Evolutionary conservation across 192 early-diverging fungal species (phyloP), one percentile per base, ranked within the genome.

Genomic region (Coemansia sp.): DNA sequence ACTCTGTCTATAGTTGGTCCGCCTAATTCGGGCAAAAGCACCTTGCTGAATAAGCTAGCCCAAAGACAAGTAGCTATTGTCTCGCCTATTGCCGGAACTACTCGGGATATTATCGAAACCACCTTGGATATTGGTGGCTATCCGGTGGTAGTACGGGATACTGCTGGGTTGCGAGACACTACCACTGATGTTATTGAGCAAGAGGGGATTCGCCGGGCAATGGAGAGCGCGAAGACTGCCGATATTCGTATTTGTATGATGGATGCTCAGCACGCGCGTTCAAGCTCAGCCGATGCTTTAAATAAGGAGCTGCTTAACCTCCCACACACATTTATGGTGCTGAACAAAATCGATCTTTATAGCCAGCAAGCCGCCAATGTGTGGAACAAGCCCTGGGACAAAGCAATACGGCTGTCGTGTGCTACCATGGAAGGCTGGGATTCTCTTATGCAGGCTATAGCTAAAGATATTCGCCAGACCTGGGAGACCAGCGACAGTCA

Each of bases 1-100:
- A 66, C 82, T 21, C 75, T 88, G 31, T 78, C 87, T 5, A 86
- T 91, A 38, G 69, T 86, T 3, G 89, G 89, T 0, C 88, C 88
- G 30, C 87, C 88, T 6, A 91, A 91, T 64, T 83, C 87, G 15
- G 89, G 89, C 11, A 89, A 91, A 58, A 88, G 88, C 55, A 86
- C 82, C 7, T 30, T 33, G 4, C 36, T 82, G 81, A 23, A 80
- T 80, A 14, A 83, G 83, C 35, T 68, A 21, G 88, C 88, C 3
- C 82, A 83, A 50, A 72, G 86, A 21, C 82, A 86, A 55, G 89
- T 87, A 11, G 88, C 88, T 0, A 89, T 91, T 39, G 88, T 88
- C 26, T 88, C 87, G 28, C 78, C 81, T 6, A 79, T 83, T 16
- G 84, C 88, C 20, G 89, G 89, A 13, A 91, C 89, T 15, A 91